Percentiles rank a stretch among this genome's conserved stretches.
Evolutionary conservation across 2,329 filamentous ascomycete species (phyloP).

Genomic region (Hypoxylon sp.): DNA sequence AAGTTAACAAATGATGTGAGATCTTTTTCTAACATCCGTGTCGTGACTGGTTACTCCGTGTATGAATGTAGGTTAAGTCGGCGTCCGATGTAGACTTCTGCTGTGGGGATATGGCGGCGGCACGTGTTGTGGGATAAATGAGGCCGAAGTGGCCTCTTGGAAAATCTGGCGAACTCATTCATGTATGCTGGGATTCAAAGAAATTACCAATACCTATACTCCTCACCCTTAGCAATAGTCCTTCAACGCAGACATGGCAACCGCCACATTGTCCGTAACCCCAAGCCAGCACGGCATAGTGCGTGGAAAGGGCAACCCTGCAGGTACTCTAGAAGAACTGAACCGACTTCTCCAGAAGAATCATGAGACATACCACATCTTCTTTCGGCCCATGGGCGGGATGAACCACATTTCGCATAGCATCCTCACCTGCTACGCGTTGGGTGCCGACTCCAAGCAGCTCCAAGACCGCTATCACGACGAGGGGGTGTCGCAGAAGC

Average conservation of each 20-base stretch:
- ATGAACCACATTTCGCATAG: conserved; percentile 51
- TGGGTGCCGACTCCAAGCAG: conserved; percentile 47
- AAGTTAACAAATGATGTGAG: background rate
- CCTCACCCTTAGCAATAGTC: background rate
- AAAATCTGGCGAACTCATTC: background rate
- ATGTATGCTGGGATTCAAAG: background rate
- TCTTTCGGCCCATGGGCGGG: conserved; percentile 45
- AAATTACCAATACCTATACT: background rate
- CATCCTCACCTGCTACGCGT: conserved; percentile 47
- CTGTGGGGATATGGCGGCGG: background rate
- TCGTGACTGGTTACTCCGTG: background rate
- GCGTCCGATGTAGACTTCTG: background rate
- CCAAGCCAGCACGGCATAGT: background rate
- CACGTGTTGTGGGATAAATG: background rate
- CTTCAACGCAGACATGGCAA: background rate
- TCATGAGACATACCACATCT: conserved; percentile 51
- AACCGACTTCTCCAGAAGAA: conserved; percentile 48
- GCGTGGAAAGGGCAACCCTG: background rate
- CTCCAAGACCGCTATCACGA: conserved; percentile 48
- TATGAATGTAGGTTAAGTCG: background rate
- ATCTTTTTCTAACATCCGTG: background rate
- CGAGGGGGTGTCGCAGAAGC: conserved; percentile 42
- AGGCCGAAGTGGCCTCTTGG: background rate
- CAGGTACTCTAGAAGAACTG: conserved; percentile 33
- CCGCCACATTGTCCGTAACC: background rate